A percentile compares a stretch with the other conserved stretches of the same genome.
These are phyloP conservation scores for Lycium ferocissimum DNA, from an alignment of 257 asterid species.

Conservation along the genomic window DNA sequence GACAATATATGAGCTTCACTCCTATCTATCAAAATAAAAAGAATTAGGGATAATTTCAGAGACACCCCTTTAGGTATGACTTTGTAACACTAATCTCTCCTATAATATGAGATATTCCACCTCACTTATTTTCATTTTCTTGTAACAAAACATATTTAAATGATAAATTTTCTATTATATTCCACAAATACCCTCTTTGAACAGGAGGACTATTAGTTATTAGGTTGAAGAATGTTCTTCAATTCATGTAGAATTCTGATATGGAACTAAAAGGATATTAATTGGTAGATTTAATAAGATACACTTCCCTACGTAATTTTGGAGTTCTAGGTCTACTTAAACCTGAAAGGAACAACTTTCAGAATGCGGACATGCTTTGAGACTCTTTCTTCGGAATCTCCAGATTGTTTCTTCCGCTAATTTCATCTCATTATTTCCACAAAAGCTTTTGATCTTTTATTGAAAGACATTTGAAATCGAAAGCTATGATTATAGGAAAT, in stretches of 20 bases:
- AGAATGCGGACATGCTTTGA: neutral
- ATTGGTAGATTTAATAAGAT: neutral
- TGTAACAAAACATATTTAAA: neutral
- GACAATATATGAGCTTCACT: neutral
- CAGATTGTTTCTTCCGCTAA: neutral
- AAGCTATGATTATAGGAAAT: neutral
- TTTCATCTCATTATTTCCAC: neutral
- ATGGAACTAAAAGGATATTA: neutral
- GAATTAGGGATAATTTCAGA: neutral
- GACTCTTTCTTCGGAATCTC: neutral
- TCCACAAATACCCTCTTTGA: neutral
- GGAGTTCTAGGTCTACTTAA: neutral
- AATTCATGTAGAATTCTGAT: slow-evolving; percentile 20
- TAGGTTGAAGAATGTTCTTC: slow-evolving; percentile 5
- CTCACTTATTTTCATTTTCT: slow-evolving; percentile 11
- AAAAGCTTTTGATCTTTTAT: slow-evolving; percentile 2
- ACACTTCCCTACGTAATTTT: neutral
- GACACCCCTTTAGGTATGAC: neutral
- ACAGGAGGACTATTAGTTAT: neutral
- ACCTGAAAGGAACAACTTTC: neutral
- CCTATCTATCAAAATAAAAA: neutral
- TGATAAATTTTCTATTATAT: neutral
- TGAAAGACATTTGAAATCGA: neutral
- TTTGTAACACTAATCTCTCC: neutral
- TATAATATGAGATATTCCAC: neutral